Conservation (phyloP, 2,329 filamentous ascomycete genomes). For the Penicillium sp. region DNA sequence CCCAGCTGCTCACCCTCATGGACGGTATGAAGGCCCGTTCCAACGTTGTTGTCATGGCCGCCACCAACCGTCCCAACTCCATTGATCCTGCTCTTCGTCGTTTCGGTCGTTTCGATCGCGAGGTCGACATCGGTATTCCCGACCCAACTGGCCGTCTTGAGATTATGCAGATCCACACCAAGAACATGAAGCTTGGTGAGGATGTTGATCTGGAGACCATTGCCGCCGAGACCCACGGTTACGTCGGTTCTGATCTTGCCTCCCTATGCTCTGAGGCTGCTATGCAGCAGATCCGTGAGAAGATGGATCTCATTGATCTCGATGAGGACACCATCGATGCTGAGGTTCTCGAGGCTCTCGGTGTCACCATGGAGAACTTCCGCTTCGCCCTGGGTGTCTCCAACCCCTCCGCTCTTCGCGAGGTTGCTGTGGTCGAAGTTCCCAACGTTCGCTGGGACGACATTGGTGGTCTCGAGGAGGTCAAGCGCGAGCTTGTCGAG, state of each 20-base stretch:
- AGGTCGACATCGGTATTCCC: slow-evolving; percentile 95
- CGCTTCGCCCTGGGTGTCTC: slow-evolving; percentile 94
- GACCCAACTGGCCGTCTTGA: slow-evolving; percentile 97
- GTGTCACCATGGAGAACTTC: slow-evolving; percentile 99
- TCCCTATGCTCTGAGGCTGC: slow-evolving; percentile 97
- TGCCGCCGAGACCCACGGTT: slow-evolving; percentile 94
- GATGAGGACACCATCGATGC: slow-evolving; percentile 99
- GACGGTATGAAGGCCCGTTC: slow-evolving; percentile 99
- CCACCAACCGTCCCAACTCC: slow-evolving; percentile 96
- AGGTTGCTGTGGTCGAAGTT: slow-evolving; percentile 97
- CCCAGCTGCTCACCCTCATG: slow-evolving; percentile 93
- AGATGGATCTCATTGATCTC: slow-evolving; percentile 99
- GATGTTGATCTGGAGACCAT: slow-evolving; percentile 96
- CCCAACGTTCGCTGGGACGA: slow-evolving; percentile 99
- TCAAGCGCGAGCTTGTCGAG: slow-evolving; percentile 99
- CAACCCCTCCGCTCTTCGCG: slow-evolving; percentile 95
- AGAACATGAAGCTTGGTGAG: slow-evolving; percentile 99
- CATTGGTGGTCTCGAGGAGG: slow-evolving; percentile 92
- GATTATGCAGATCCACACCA: slow-evolving; percentile 98
- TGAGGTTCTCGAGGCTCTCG: slow-evolving; percentile 93
- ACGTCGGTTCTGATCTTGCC: slow-evolving; percentile 95
- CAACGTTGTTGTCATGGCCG: slow-evolving; percentile 98
- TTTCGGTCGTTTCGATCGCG: slow-evolving; percentile 97
- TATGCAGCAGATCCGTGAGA: slow-evolving; percentile 99
- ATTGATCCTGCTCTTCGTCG: slow-evolving; percentile 95